Evolutionary conservation across 306 rosid genomes (phyloP).

Genomic region (Psophocarpus tetragonolobus): DNA sequence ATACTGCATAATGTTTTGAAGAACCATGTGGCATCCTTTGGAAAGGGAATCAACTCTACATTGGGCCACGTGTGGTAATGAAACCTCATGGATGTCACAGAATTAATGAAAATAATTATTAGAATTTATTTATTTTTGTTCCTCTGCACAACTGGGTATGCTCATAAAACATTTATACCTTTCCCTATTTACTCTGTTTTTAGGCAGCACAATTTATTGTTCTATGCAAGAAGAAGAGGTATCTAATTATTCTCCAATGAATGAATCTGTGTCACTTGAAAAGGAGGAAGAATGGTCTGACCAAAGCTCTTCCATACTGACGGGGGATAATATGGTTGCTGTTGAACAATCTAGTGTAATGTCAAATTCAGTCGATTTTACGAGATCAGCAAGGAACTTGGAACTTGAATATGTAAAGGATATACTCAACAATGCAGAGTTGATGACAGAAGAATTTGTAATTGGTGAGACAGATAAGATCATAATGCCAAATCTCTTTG

Average conservation of each 20-base stretch:
- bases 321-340: constrained; percentile 9
- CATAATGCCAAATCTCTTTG: constrained; percentile 54
- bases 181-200: constrained; percentile 12
- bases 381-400: constrained; percentile 48
- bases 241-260: constrained; percentile 32
- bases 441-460: constrained; percentile 49
- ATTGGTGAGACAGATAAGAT: constrained; percentile 36
- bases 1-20: background rate
- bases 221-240: constrained; percentile 44
- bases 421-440: constrained; percentile 49
- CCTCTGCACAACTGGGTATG: background rate
- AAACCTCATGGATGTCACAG: background rate
- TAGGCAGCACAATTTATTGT: constrained; percentile 52
- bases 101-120: background rate
- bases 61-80: background rate
- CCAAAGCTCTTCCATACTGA: constrained; percentile 36
- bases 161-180: background rate
- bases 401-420: constrained; percentile 60
- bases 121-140: background rate
- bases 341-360: constrained; percentile 26
- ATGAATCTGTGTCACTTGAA: constrained; percentile 31
- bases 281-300: constrained; percentile 36
- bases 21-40: background rate
- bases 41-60: background rate
- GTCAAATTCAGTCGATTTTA: constrained; percentile 24